These are phyloP conservation scores for Primulina tabacum DNA, from an alignment of 257 asterid species.

Conservation along the genomic window DNA sequence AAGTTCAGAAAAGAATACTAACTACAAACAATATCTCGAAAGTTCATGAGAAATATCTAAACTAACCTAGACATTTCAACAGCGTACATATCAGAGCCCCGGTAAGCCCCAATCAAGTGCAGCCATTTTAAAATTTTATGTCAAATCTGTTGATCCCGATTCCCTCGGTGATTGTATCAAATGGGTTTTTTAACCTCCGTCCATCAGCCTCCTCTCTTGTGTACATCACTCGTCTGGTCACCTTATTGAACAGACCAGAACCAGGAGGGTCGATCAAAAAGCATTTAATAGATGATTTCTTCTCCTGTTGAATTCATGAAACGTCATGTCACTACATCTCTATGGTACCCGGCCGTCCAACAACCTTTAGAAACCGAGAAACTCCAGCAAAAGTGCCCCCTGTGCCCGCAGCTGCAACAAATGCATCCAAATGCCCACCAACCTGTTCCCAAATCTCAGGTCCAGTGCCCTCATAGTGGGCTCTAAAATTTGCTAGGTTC, in stretches of 20 bases:
- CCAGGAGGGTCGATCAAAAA: constrained; percentile 94
- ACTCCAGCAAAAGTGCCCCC: constrained; percentile 96
- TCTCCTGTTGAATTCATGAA: constrained; percentile 51
- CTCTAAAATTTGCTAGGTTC: constrained; percentile 87
- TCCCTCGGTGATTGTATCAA: constrained; percentile 94
- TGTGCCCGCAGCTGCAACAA: constrained; percentile 97
- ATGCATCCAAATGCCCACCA: constrained; percentile 75
- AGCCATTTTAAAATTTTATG: constrained; percentile 76
- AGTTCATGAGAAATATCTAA: not conserved
- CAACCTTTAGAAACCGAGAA: constrained; percentile 84
- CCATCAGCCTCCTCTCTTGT: constrained; percentile 95
- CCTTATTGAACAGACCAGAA: constrained; percentile 93
- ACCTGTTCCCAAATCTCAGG: constrained; percentile 93
- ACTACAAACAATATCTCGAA: not conserved
- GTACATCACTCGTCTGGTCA: constrained; percentile 95
- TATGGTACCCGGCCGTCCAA: not conserved
- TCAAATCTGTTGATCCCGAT: constrained; percentile 87
- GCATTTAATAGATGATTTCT: constrained; percentile 59
- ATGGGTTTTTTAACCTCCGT: constrained; percentile 79
- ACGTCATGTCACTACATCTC: constrained; percentile 11
- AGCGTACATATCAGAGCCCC: constrained; percentile 82
- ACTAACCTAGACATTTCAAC: constrained; percentile 93
- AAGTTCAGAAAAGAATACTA: not conserved
- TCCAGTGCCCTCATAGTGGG: constrained; percentile 92
- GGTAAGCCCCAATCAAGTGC: constrained; percentile 90